Conservation (phyloP, 2,329 filamentous ascomycete species). For the Diplodia intermedia region DNA sequence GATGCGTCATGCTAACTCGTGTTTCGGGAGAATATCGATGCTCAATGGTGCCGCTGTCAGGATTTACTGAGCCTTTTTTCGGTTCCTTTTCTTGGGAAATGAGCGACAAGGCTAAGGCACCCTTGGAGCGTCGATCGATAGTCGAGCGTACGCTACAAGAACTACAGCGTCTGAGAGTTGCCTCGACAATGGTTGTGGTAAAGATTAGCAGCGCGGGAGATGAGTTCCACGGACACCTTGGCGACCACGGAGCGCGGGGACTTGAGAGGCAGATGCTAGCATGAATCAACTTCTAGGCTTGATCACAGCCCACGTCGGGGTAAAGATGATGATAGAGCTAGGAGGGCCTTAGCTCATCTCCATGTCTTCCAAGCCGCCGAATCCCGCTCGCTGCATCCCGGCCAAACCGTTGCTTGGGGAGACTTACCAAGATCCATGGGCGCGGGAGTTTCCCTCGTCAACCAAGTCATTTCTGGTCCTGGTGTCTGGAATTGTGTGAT, state of each 20-base stretch:
- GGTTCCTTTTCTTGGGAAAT: conserved; percentile 10
- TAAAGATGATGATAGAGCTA: conserved; percentile 12
- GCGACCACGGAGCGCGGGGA: not conserved
- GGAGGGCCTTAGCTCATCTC: conserved; percentile 3
- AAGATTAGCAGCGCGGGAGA: conserved; percentile 15
- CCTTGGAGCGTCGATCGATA: not conserved
- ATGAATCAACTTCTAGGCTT: conserved; percentile 5
- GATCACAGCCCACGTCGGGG: not conserved
- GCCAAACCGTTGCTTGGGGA: not conserved
- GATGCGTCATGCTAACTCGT: conserved; percentile 4
- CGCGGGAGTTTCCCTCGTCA: conserved; percentile 3
- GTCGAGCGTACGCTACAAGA: not conserved
- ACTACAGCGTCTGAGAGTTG: not conserved
- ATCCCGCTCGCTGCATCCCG: not conserved
- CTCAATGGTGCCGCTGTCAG: not conserved
- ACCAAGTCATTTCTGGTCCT: conserved; percentile 9
- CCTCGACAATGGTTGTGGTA: not conserved
- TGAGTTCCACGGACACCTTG: conserved; percentile 13
- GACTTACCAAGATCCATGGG: conserved; percentile 22
- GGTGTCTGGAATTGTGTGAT: conserved; percentile 26
- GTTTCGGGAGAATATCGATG: conserved; percentile 17
- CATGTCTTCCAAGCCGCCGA: conserved; percentile 1
- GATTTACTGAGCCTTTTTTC: not conserved
- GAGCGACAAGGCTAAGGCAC: not conserved
- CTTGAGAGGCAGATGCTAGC: not conserved